Percentiles rank a stretch among this genome's conserved stretches.
Evolutionary conservation across 1,139 yeast species (phyloP).

Genomic region (Kodamaea plutei): DNA sequence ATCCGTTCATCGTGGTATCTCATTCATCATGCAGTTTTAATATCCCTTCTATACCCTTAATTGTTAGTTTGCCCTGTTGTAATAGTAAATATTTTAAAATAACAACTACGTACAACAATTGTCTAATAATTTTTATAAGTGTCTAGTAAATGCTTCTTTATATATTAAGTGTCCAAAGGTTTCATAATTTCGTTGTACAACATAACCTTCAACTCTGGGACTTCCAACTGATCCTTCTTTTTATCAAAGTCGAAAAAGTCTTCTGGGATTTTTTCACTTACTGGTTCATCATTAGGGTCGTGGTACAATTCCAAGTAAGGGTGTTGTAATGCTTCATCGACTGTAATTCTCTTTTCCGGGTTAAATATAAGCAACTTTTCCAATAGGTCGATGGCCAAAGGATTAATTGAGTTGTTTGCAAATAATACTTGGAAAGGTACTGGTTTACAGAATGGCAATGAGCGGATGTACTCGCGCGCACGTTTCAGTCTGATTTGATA

Average conservation of each 20-base stretch:
- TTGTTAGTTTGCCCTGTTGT: too few relatives aligned
- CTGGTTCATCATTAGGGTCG: constrained; percentile 81
- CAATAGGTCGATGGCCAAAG: constrained; percentile 72
- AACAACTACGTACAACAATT: too few relatives aligned
- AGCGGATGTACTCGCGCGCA: constrained; percentile 80
- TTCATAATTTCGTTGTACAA: constrained; percentile 59
- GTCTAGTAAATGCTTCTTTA: too few relatives aligned
- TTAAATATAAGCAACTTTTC: constrained; percentile 74
- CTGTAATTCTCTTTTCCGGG: constrained; percentile 74
- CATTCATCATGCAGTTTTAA: too few relatives aligned
- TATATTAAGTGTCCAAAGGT: too few relatives aligned
- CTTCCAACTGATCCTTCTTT: constrained; percentile 63
- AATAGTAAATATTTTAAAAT: too few relatives aligned
- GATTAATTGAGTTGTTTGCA: constrained; percentile 35
- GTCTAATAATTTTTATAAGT: too few relatives aligned
- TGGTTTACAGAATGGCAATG: constrained; percentile 63
- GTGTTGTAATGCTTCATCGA: constrained; percentile 75
- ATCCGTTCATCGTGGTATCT: too few relatives aligned
- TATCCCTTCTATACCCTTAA: too few relatives aligned
- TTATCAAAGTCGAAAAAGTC: constrained; percentile 82
- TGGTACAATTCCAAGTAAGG: constrained; percentile 80
- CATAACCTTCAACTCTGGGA: constrained; percentile 66
- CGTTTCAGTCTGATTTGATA: constrained; percentile 74
- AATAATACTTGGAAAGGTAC: constrained; percentile 39
- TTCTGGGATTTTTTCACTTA: constrained; percentile 65